Evolutionary conservation across 305 asterid genomes (phyloP).

Genomic region (Fraxinus ornus): DNA sequence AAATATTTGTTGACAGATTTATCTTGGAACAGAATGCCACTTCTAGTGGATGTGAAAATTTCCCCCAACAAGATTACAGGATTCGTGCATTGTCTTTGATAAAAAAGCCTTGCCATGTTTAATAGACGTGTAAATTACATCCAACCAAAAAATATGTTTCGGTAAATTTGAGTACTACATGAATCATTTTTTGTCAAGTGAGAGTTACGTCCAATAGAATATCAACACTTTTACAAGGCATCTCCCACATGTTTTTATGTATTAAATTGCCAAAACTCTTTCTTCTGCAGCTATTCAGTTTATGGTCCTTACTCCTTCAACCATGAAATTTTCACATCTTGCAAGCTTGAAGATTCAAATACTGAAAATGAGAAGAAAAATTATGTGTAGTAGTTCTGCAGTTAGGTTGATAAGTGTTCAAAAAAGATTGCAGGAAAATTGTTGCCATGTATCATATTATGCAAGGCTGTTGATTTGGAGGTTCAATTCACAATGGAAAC

Average conservation of each 20-base stretch:
- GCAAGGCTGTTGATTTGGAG: constrained; percentile 36
- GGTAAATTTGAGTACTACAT: neutral
- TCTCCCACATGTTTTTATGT: neutral
- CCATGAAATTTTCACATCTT: constrained; percentile 24
- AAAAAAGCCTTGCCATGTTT: constrained; percentile 22
- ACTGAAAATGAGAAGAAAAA: constrained; percentile 28
- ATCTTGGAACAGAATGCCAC: neutral
- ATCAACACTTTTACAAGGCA: constrained; percentile 29
- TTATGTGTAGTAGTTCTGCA: constrained; percentile 22
- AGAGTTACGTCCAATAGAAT: constrained; percentile 10
- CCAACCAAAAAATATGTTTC: neutral
- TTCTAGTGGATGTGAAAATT: neutral
- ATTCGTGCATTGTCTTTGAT: neutral
- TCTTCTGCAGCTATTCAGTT: neutral
- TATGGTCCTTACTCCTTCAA: constrained; percentile 15
- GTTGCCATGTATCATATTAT: constrained; percentile 23
- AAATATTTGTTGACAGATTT: neutral
- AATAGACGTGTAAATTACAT: constrained; percentile 3
- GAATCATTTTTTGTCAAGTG: neutral
- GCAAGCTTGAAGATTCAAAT: constrained; percentile 29
- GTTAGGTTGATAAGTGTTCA: constrained; percentile 22
- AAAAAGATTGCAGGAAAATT: constrained; percentile 4
- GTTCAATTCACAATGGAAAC: constrained; percentile 41
- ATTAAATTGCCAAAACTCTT: neutral
- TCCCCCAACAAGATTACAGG: neutral